These are phyloP conservation scores for Ascochyta pisi DNA, from an alignment of 2,329 filamentous ascomycete species.

Conservation along the genomic window DNA sequence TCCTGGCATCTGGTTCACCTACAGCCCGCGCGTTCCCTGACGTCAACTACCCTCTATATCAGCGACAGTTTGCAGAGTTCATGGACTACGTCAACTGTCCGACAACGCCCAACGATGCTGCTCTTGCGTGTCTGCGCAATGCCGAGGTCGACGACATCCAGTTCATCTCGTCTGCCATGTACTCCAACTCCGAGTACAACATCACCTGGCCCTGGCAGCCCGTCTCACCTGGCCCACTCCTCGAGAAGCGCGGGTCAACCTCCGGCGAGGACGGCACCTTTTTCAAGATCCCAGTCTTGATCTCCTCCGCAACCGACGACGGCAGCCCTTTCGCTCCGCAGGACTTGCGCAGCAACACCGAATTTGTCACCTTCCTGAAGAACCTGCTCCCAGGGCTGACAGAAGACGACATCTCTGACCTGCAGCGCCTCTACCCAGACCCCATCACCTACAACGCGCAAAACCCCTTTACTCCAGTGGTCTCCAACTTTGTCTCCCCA, in stretches of 20 bases:
- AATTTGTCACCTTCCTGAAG: constrained; percentile 44
- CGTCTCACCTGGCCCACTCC: constrained; percentile 53
- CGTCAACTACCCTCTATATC: constrained; percentile 40
- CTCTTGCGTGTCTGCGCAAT: constrained; percentile 50
- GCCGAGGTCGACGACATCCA: constrained; percentile 50
- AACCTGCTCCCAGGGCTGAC: constrained; percentile 41
- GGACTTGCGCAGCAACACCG: constrained; percentile 44
- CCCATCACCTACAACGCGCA: constrained; percentile 15
- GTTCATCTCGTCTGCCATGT: constrained; percentile 50
- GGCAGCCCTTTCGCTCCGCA: constrained; percentile 41
- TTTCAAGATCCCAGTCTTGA: constrained; percentile 42
- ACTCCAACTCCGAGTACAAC: constrained; percentile 47
- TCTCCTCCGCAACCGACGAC: constrained; percentile 49
- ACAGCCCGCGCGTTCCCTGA: constrained; percentile 46
- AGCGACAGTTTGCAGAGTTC: constrained; percentile 39
- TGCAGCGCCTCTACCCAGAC: constrained; percentile 42
- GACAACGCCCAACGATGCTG: constrained; percentile 31
- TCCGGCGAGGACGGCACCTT: constrained; percentile 46
- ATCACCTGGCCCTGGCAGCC: constrained; percentile 60
- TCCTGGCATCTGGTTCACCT: constrained; percentile 44
- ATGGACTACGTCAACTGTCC: constrained; percentile 41
- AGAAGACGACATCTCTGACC: constrained; percentile 36
- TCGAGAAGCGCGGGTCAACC: constrained; percentile 56
- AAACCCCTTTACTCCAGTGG: constrained; percentile 26
- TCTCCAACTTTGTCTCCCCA: constrained; percentile 50